These are phyloP conservation scores for Naganishia sp. DNA, from an alignment of 1,284 basidiomycete genomes.

Conservation along the genomic window DNA sequence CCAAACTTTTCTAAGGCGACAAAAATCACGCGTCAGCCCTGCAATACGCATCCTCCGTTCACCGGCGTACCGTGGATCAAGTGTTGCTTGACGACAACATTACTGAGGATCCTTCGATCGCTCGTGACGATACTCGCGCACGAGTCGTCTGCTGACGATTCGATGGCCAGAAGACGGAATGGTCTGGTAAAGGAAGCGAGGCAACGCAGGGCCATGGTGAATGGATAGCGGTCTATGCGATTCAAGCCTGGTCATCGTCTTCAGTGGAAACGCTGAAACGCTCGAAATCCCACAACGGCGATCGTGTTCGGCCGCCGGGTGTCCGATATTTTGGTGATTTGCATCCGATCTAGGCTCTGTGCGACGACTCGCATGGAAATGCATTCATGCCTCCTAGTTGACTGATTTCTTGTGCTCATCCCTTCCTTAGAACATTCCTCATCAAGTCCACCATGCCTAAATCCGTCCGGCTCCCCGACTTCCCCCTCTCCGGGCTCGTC, in stretches of 20 bases:
- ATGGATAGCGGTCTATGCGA: no score
- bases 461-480: slow-evolving; percentile 41
- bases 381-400: not conserved
- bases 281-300: not conserved
- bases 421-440: no score
- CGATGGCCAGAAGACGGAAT: slow-evolving; percentile 68
- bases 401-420: no score
- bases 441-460: slow-evolving; percentile 46
- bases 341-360: not conserved
- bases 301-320: not conserved
- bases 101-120: slow-evolving; percentile 68
- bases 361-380: no score
- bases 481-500: slow-evolving; percentile 54
- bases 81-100: slow-evolving; percentile 78
- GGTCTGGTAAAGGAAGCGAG: slow-evolving; percentile 33
- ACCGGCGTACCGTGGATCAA: slow-evolving; percentile 45
- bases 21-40: not conserved
- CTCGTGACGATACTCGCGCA: slow-evolving; percentile 79
- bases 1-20: slow-evolving; percentile 57
- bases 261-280: not conserved
- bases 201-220: slow-evolving; percentile 15
- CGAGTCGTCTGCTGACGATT: slow-evolving; percentile 82
- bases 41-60: not conserved
- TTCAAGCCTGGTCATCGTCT: no score
- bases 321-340: not conserved